Evolutionary conservation across 805 yeast genomes (phyloP).

Genomic region (Candida sakaeoensis): DNA sequence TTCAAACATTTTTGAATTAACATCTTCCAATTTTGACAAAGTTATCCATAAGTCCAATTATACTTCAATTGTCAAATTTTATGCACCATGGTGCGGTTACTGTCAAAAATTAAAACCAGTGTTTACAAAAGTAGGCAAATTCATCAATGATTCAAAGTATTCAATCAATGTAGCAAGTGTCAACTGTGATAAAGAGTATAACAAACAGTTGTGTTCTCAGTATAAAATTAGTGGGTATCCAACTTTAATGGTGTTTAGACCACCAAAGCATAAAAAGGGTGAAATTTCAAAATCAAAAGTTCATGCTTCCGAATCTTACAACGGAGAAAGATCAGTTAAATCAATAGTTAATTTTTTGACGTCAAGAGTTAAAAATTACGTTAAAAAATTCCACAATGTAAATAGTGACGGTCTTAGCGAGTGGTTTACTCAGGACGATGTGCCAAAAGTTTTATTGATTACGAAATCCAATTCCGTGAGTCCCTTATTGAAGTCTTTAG

Average conservation of each 20-base stretch:
- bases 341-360: constrained; percentile 52
- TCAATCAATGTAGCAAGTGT: constrained; percentile 72
- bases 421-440: constrained; percentile 25
- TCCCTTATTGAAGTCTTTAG: constrained; percentile 60
- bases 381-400: constrained; percentile 43
- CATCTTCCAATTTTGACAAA: constrained; percentile 56
- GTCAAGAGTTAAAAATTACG: constrained; percentile 63
- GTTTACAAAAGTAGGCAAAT: constrained; percentile 59
- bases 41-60: constrained; percentile 69
- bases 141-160: constrained; percentile 43
- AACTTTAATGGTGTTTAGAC: constrained; percentile 75
- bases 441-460: constrained; percentile 48
- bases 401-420: constrained; percentile 18
- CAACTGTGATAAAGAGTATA: constrained; percentile 72
- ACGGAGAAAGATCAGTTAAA: constrained; percentile 57
- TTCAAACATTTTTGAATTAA: constrained; percentile 51
- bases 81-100: constrained; percentile 98
- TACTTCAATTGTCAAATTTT: constrained; percentile 81
- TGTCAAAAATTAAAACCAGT: constrained; percentile 70
- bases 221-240: constrained; percentile 78
- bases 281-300: constrained; percentile 13
- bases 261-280: constrained; percentile 53
- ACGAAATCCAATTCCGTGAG: constrained; percentile 48
- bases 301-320: constrained; percentile 55
- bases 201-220: constrained; percentile 65